phyloP scores from a whole-genome alignment of 169 alveolate genomes.

The Cryptosporidium sp. region DNA sequence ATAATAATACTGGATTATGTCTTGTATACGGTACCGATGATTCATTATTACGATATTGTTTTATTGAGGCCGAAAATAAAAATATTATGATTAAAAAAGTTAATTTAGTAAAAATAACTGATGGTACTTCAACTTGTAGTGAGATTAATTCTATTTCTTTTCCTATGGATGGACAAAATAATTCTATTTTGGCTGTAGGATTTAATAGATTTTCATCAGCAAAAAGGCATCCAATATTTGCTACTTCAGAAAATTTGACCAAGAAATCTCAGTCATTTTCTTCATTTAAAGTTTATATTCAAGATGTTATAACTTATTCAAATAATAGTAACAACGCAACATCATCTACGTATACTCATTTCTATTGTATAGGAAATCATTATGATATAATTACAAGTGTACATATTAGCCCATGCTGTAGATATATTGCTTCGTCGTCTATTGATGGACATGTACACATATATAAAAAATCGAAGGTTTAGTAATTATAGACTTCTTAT shows the following conservation, averaged over 20 bases:
- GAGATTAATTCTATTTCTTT: conserved; percentile 66
- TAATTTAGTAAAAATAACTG: conserved; percentile 62
- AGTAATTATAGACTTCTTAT: not conserved
- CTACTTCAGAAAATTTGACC: conserved; percentile 26
- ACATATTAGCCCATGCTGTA: conserved; percentile 37
- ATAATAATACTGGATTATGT: conserved; percentile 31
- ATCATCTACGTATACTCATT: conserved; percentile 3
- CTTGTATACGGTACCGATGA: conserved; percentile 70
- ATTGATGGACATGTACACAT: conserved; percentile 51
- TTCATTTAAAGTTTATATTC: conserved; percentile 67
- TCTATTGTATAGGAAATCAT: conserved; percentile 52
- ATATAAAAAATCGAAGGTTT: conserved; percentile 10
- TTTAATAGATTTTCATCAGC: conserved; percentile 54
- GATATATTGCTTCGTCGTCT: conserved; percentile 53
- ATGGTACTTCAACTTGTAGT: conserved; percentile 54
- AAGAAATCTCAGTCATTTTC: conserved; percentile 57
- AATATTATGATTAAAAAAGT: conserved; percentile 15
- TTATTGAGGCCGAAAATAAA: conserved; percentile 50
- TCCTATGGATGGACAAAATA: not conserved
- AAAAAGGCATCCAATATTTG: conserved; percentile 63
- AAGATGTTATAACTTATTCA: conserved; percentile 1
- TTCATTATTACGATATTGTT: conserved; percentile 66
- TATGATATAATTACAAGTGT: conserved; percentile 40
- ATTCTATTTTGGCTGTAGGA: conserved; percentile 32
- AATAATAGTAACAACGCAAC: not conserved